Conservation (phyloP, 202 grass and related monocot genomes). For the Eragrostis tef region DNA sequence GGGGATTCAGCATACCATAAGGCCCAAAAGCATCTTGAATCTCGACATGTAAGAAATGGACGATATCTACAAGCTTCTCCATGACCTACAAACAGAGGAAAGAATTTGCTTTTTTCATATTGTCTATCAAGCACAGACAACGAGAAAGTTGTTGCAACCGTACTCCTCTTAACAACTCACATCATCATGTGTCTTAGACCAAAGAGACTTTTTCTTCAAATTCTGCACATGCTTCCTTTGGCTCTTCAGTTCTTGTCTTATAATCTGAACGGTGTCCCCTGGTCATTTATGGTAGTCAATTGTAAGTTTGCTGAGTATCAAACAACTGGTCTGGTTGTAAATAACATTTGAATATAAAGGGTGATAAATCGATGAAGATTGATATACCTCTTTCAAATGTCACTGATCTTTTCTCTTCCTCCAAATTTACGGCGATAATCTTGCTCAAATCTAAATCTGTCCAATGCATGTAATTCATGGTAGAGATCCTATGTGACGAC, state of each 20-base stretch:
- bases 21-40: constrained; percentile 72
- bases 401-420: constrained; percentile 76
- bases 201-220: constrained; percentile 93
- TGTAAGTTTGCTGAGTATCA: constrained; percentile 12
- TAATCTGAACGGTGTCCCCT: constrained; percentile 85
- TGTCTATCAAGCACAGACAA: constrained; percentile 18
- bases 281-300: constrained; percentile 38
- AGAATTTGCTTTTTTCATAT: constrained; percentile 24
- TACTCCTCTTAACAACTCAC: constrained; percentile 40
- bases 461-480: constrained; percentile 84
- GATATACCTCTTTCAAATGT: constrained; percentile 70
- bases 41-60: constrained; percentile 86
- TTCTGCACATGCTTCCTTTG: constrained; percentile 82
- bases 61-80: constrained; percentile 83
- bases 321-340: background rate
- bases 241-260: constrained; percentile 87
- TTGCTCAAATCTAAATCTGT: constrained; percentile 93
- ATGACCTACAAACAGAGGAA: constrained; percentile 58
- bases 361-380: constrained; percentile 18
- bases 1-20: constrained; percentile 50
- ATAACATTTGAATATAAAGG: constrained; percentile 29
- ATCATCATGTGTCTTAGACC: constrained; percentile 76
- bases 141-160: background rate
- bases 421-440: constrained; percentile 74
- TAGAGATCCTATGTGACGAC: constrained; percentile 69